phyloP scores from a whole-genome alignment of 139 green algal species.

The Pseudopediastrum boryanum region DNA sequence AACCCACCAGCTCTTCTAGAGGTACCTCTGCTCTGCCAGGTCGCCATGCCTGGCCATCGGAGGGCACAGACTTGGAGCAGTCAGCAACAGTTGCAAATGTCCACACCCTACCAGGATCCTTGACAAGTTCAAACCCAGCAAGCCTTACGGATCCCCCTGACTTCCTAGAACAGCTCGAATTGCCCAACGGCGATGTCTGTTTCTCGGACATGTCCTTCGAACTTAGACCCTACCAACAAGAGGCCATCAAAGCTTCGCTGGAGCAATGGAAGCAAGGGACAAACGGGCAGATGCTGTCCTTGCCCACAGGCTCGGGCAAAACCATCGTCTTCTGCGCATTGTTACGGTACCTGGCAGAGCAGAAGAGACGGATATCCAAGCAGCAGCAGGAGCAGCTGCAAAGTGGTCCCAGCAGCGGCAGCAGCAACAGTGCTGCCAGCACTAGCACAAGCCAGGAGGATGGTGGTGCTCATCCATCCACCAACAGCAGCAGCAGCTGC shows the following conservation, averaged over 20 bases:
- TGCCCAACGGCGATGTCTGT: too few species aligned
- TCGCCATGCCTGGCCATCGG: too few species aligned
- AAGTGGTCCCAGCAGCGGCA: neutral
- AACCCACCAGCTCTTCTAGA: too few species aligned
- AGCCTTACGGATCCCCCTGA: too few species aligned
- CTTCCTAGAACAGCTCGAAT: too few species aligned
- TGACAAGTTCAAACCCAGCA: too few species aligned
- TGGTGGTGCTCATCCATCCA: neutral
- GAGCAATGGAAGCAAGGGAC: neutral
- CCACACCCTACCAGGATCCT: too few species aligned
- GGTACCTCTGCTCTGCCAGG: too few species aligned
- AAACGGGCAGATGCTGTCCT: slow-evolving; percentile 15
- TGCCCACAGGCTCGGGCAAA: slow-evolving; percentile 43
- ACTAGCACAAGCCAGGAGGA: neutral
- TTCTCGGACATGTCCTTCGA: too few species aligned
- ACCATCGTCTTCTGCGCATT: slow-evolving; percentile 34
- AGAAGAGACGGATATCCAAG: neutral
- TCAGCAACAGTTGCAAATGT: too few species aligned
- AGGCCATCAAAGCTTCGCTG: slow-evolving; percentile 16
- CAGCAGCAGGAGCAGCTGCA: too few species aligned
- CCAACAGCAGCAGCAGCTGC: slow-evolving; percentile 1
- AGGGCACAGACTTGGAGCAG: too few species aligned
- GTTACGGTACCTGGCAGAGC: neutral
- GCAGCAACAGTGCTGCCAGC: neutral
- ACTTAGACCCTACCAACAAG: slow-evolving; percentile 17